A percentile compares a stretch with the other conserved stretches of the same genome.
Conservation (phyloP, 2,329 filamentous ascomycete genomes). For the Ceratocystis lukuohia region DNA sequence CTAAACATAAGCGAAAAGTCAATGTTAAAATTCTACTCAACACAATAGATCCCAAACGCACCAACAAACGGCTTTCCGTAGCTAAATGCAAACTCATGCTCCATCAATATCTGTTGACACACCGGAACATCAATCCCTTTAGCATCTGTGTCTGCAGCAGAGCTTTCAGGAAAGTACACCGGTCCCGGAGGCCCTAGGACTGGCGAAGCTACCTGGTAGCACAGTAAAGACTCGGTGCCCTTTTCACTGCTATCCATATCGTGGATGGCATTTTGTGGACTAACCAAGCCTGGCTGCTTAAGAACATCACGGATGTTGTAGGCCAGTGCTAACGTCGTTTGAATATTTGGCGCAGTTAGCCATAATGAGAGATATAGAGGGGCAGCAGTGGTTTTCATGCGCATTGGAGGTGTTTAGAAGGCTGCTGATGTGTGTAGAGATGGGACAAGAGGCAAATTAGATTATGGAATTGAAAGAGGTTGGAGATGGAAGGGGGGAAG, state of each 20-base stretch:
- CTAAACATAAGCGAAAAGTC: constrained; percentile 26
- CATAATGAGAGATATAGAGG: background rate
- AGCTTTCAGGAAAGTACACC: constrained; percentile 21
- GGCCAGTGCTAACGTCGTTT: background rate
- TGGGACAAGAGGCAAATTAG: background rate
- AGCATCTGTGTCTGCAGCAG: constrained; percentile 20
- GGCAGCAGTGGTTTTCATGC: background rate
- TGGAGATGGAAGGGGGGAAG: background rate
- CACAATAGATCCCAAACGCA: constrained; percentile 26
- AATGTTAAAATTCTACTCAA: too few species aligned
- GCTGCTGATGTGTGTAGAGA: background rate
- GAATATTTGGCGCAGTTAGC: background rate
- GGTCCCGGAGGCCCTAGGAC: constrained; percentile 39
- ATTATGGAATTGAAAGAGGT: background rate
- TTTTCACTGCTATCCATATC: background rate
- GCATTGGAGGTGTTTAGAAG: background rate
- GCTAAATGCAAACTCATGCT: constrained; percentile 56
- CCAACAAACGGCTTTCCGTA: constrained; percentile 64
- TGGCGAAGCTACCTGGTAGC: constrained; percentile 57
- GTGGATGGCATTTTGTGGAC: background rate
- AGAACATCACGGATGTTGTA: background rate
- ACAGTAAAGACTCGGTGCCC: constrained; percentile 29
- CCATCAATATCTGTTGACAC: constrained; percentile 50
- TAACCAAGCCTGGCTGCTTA: background rate
- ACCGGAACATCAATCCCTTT: background rate